Evolutionary conservation across 768 basidiomycete genomes (phyloP), one percentile per base, ranked within the genome.

Genomic region (Trametes villosa): DNA sequence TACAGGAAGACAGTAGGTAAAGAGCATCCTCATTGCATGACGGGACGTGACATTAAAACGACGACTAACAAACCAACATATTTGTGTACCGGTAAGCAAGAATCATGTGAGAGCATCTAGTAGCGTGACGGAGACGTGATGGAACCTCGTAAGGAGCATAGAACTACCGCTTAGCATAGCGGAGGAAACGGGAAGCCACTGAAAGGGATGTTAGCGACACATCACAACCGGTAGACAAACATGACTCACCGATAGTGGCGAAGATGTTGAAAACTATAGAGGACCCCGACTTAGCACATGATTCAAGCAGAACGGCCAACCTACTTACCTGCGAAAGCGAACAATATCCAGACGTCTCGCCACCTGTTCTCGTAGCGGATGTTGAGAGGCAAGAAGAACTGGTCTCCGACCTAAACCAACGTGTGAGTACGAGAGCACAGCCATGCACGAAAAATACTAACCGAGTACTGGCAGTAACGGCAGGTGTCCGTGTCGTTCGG

Each of bases 181-280:
- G 83, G 46, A 92, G 77, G 75, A 83, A 87, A 45, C 88, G 82
- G 26, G 89, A 90, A 8, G 88, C 89, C 57, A 89, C 81, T 76
- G 34, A 60, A 15, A 65, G 9, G 51, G 12, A 57, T 34, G 65
- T 31, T 42, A 41, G 59, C 9, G 15, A 9, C 22, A 12, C 3
- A 22, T 22, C 24, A 1, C 4, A n/a, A 4, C 2, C 26, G 4
- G 22, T 13, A 3, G 22, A 9, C 20, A 9, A 22, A 26, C 9
- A 11, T 22, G 3, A 74, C 79, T 67, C 65, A 80, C 79, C 67
- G 42, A 87, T 83, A 2, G 86, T 87, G 48, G 79, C 74, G 22
- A 86, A 65, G 54, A 90, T 75, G 72, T 95, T 95, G 79, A 92
- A 93, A 18, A 81, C 82, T 83, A 40, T 47, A 54, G 22, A 15